These are phyloP conservation scores for Arthroderma sp. DNA, from an alignment of 2,329 filamentous ascomycete genomes.

Conservation along the genomic window DNA sequence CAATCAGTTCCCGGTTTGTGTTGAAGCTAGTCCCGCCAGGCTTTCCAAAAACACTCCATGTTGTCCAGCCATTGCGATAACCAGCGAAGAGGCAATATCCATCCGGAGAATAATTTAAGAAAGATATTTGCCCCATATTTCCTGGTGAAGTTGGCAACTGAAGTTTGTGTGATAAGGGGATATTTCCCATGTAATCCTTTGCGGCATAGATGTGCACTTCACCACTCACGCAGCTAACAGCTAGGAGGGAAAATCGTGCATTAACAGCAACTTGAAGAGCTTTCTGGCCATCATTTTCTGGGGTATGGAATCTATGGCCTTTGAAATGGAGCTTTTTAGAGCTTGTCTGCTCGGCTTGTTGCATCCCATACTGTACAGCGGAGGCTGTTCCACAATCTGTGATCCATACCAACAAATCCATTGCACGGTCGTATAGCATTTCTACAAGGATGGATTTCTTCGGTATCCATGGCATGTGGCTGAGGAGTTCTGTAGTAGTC, in stretches of 20 bases:
- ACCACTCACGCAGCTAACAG: conserved; percentile 68
- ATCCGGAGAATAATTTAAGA: conserved; percentile 78
- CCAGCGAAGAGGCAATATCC: conserved; percentile 93
- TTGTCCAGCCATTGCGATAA: conserved; percentile 84
- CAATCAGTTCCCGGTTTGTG: conserved; percentile 50
- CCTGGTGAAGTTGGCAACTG: conserved; percentile 52
- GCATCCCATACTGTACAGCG: conserved; percentile 62
- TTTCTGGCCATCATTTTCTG: conserved; percentile 44
- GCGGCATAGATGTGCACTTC: conserved; percentile 81
- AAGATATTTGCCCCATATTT: conserved; percentile 58
- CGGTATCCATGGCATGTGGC: conserved; percentile 71
- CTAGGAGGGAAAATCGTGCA: conserved; percentile 84
- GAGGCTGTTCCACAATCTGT: conserved; percentile 78
- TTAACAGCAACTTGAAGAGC: conserved; percentile 75
- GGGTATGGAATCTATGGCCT: conserved; percentile 79
- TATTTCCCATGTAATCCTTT: conserved; percentile 84
- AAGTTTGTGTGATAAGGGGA: conserved; percentile 72
- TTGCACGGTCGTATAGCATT: conserved; percentile 88
- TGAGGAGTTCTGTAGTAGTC: conserved; percentile 80
- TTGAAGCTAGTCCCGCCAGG: conserved; percentile 72
- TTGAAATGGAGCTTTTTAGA: conserved; percentile 59
- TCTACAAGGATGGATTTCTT: conserved; percentile 64
- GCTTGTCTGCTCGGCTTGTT: conserved; percentile 29
- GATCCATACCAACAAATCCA: conserved; percentile 91
- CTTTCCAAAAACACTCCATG: conserved; percentile 96